Conservation (phyloP, 768 basidiomycete species). For the Tricholoma sp. region DNA sequence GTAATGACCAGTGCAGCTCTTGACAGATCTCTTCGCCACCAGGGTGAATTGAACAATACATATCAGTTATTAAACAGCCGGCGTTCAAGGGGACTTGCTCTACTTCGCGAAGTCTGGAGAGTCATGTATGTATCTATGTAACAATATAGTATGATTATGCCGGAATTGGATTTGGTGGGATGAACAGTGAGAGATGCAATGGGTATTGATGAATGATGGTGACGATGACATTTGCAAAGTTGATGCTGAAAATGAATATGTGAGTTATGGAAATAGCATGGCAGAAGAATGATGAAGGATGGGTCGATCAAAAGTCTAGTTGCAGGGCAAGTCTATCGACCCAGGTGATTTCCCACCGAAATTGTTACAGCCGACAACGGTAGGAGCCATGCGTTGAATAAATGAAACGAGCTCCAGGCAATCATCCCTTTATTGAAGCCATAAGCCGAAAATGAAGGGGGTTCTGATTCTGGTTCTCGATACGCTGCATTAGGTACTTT, state of each 20-base stretch:
- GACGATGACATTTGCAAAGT: conserved; percentile 10
- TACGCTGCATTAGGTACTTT: conserved; percentile 35
- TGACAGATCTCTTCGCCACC: background rate
- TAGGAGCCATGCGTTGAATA: too few species aligned
- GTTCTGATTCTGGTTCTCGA: conserved; percentile 34
- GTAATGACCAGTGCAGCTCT: background rate
- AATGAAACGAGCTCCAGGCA: background rate
- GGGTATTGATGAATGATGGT: conserved; percentile 13
- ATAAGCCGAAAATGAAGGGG: conserved; percentile 20
- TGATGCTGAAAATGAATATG: conserved; percentile 16
- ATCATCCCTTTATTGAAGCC: conserved; percentile 11
- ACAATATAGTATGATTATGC: conserved; percentile 10
- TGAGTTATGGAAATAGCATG: conserved; percentile 5
- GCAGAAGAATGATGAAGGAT: background rate
- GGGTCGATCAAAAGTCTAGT: background rate
- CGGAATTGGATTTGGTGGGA: conserved; percentile 4
- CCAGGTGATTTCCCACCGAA: background rate
- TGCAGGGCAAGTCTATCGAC: background rate
- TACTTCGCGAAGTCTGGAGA: conserved; percentile 3
- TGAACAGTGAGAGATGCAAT: conserved; percentile 8
- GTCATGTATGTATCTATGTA: conserved; percentile 12
- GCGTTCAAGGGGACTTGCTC: conserved; percentile 6
- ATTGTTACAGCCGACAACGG: background rate
- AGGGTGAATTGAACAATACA: background rate
- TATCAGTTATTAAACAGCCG: conserved; percentile 3